Conservation (phyloP, 257 asterid genomes). For the Nicotiana obtusifolia region DNA sequence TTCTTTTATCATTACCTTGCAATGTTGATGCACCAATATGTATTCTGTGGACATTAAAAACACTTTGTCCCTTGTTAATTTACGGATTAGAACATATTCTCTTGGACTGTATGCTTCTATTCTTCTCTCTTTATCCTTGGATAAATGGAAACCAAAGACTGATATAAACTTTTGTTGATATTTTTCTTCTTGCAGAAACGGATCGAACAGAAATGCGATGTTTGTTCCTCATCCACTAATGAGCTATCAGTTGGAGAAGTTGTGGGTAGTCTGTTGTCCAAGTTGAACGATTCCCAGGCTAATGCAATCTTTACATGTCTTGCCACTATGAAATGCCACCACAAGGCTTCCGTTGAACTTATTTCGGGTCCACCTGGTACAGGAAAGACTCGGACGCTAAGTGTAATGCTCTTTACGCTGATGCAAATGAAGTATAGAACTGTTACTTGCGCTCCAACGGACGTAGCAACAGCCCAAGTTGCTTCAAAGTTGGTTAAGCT, state of each 20-base stretch:
- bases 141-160: neutral
- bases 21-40: too few species aligned
- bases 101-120: neutral
- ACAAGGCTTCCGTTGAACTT: slow-evolving; percentile 12
- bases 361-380: slow-evolving; percentile 28
- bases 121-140: neutral
- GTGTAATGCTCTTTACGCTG: slow-evolving; percentile 13
- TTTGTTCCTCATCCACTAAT: neutral
- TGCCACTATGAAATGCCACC: slow-evolving; percentile 1
- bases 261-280: slow-evolving; percentile 12
- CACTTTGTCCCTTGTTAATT: too few species aligned
- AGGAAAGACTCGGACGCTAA: slow-evolving; percentile 19
- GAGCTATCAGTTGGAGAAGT: neutral
- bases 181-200: neutral
- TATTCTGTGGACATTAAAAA: too few species aligned
- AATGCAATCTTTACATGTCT: slow-evolving; percentile 11
- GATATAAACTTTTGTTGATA: neutral
- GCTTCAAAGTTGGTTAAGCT: slow-evolving; percentile 30
- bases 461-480: slow-evolving; percentile 25
- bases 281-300: slow-evolving; percentile 38
- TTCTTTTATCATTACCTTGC: too few species aligned
- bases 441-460: slow-evolving; percentile 12
- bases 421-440: slow-evolving; percentile 11
- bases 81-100: too few species aligned
- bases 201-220: neutral